These are phyloP conservation scores for Carex kokanica DNA, from an alignment of 176 grass and related monocot species.

Conservation along the genomic window DNA sequence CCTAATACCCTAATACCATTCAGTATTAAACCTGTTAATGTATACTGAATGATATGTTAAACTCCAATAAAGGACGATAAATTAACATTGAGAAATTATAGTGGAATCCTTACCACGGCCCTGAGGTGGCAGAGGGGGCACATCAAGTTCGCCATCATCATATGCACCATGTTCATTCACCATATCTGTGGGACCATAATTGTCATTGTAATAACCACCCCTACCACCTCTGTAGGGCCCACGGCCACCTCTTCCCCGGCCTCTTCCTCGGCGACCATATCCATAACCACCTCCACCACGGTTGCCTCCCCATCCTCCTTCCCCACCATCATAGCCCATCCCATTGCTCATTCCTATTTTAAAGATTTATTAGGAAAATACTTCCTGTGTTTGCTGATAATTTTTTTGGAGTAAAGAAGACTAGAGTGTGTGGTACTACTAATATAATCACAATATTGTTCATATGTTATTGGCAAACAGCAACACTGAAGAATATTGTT, in stretches of 20 bases:
- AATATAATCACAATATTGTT: neutral
- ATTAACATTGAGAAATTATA: neutral
- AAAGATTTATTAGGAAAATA: conserved; percentile 17
- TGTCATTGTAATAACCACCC: conserved; percentile 43
- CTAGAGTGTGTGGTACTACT: neutral
- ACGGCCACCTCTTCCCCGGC: conserved; percentile 50
- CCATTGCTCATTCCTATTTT: conserved; percentile 55
- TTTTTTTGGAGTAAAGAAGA: neutral
- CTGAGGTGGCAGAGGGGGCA: conserved; percentile 33
- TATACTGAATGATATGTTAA: too few relatives aligned
- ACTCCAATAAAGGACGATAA: neutral
- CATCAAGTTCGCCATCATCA: conserved; percentile 30
- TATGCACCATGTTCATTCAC: conserved; percentile 47
- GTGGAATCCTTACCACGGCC: neutral
- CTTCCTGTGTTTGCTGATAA: neutral
- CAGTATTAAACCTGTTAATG: neutral
- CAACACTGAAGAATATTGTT: neutral
- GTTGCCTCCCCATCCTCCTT: conserved; percentile 27
- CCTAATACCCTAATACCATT: neutral
- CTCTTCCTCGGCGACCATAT: conserved; percentile 45
- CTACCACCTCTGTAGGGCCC: conserved; percentile 47
- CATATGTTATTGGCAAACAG: neutral
- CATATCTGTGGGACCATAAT: conserved; percentile 40
- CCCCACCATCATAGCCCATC: conserved; percentile 38
- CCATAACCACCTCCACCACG: conserved; percentile 26